phyloP scores from a whole-genome alignment of 768 basidiomycete genomes.

The Tulasnella sp. region DNA sequence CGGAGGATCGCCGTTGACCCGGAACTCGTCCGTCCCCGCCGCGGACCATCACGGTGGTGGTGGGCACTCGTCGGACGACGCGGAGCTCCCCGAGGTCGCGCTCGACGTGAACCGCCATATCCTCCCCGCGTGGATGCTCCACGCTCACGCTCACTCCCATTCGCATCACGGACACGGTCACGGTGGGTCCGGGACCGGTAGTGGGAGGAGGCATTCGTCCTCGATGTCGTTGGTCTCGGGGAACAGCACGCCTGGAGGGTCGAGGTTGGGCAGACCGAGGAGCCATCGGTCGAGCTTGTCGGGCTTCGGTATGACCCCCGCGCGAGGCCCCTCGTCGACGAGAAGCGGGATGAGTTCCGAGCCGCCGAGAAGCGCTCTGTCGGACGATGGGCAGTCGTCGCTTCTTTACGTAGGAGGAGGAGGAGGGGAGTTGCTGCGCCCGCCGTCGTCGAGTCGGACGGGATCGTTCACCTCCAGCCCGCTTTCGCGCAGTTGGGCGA shows the following conservation, averaged over 20 bases:
- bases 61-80: conserved; percentile 34
- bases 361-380: neutral
- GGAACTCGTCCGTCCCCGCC: neutral
- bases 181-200: neutral
- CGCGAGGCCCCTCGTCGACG: neutral
- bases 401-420: too few relatives aligned
- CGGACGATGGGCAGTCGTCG: neutral
- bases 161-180: neutral
- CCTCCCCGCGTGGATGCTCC: conserved; percentile 84
- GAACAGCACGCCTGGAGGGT: neutral
- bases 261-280: neutral
- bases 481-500: neutral
- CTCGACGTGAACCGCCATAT: conserved; percentile 93
- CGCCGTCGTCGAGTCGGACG: neutral
- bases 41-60: conserved; percentile 28
- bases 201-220: neutral
- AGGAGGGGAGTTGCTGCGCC: neutral
- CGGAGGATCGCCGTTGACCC: neutral
- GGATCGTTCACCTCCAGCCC: conserved; percentile 8
- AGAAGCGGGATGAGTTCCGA: neutral
- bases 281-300: conserved; percentile 1
- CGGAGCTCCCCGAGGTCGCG: conserved; percentile 89
- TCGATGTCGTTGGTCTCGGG: neutral
- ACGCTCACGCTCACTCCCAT: conserved; percentile 20
- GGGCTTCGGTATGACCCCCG: neutral